Percentiles rank a stretch among this genome's conserved stretches.
Evolutionary conservation across 2,329 filamentous ascomycete genomes (phyloP).

Genomic region (Epicoccum sorghinum): DNA sequence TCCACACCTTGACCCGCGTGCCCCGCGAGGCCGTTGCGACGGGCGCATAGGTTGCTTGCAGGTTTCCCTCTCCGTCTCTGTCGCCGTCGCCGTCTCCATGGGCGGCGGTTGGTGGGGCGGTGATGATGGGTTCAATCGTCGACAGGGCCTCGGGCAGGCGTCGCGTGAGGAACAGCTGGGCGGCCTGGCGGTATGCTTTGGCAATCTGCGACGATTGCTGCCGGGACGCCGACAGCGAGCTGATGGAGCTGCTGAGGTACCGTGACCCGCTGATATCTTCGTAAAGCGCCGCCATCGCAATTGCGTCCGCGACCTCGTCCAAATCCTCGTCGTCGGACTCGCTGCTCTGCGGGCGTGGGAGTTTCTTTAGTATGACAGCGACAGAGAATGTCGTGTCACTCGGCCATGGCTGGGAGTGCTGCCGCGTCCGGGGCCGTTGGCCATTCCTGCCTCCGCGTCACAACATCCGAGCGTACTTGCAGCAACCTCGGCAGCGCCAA

Average conservation of each 20-base stretch:
- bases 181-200: slow-evolving; percentile 92
- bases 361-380: neutral
- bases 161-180: slow-evolving; percentile 92
- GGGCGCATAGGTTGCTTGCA: slow-evolving; percentile 61
- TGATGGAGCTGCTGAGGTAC: slow-evolving; percentile 70
- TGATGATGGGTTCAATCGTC: slow-evolving; percentile 82
- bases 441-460: slow-evolving; percentile 16
- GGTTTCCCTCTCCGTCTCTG: neutral
- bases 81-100: slow-evolving; percentile 21
- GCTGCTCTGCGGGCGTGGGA: neutral
- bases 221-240: slow-evolving; percentile 71
- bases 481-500: slow-evolving; percentile 10
- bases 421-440: neutral
- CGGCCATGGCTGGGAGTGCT: slow-evolving; percentile 15
- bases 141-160: slow-evolving; percentile 88
- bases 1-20: slow-evolving; percentile 95
- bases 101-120: slow-evolving; percentile 51
- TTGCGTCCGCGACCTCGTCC: neutral
- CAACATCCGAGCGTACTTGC: slow-evolving; percentile 6
- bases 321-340: neutral
- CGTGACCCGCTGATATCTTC: slow-evolving; percentile 62
- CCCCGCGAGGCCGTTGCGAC: slow-evolving; percentile 80
- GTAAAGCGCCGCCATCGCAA: slow-evolving; percentile 55
- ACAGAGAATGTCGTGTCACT: neutral
- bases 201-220: slow-evolving; percentile 76